These are phyloP conservation scores for Hydnum rufescens DNA, from an alignment of 768 basidiomycete species.

Conservation along the genomic window DNA sequence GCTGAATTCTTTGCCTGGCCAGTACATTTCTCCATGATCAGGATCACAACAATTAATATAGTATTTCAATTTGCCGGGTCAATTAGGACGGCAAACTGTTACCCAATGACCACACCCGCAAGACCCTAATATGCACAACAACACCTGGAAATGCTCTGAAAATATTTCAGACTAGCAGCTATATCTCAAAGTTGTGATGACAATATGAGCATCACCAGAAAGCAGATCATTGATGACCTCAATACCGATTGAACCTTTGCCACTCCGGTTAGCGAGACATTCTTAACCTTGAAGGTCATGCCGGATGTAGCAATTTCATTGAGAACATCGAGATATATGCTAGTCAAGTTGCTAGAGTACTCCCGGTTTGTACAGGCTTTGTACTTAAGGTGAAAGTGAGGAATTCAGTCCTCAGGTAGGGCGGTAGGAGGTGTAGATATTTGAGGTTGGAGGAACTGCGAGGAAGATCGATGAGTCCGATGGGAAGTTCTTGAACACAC, in stretches of 20 bases:
- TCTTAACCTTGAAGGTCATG: conserved; percentile 98
- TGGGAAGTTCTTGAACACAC: conserved; percentile 24
- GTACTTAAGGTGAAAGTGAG: conserved; percentile 88
- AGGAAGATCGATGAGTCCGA: conserved; percentile 70
- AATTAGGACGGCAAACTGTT: conserved; percentile 11
- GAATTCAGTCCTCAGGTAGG: conserved; percentile 76
- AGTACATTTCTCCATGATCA: too few relatives aligned
- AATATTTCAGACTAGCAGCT: conserved; percentile 86
- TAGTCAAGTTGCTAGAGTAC: conserved; percentile 91
- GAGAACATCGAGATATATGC: conserved; percentile 87
- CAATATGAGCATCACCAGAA: conserved; percentile 88
- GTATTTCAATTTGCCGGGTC: too few relatives aligned
- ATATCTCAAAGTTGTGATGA: conserved; percentile 96
- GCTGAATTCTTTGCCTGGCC: too few relatives aligned
- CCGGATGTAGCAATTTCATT: conserved; percentile 98
- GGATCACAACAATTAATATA: too few relatives aligned
- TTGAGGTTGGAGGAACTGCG: conserved; percentile 90
- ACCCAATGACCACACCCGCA: conserved; percentile 97
- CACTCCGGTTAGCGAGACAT: conserved; percentile 96
- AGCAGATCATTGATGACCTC: conserved; percentile 94
- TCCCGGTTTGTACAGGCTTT: conserved; percentile 92
- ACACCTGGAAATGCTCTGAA: conserved; percentile 93
- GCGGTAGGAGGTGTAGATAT: conserved; percentile 43
- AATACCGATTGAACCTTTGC: conserved; percentile 93
- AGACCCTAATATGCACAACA: conserved; percentile 99